phyloP scores from a whole-genome alignment of 2,329 filamentous ascomycete species.

The Ophiostoma triangulosporum region DNA sequence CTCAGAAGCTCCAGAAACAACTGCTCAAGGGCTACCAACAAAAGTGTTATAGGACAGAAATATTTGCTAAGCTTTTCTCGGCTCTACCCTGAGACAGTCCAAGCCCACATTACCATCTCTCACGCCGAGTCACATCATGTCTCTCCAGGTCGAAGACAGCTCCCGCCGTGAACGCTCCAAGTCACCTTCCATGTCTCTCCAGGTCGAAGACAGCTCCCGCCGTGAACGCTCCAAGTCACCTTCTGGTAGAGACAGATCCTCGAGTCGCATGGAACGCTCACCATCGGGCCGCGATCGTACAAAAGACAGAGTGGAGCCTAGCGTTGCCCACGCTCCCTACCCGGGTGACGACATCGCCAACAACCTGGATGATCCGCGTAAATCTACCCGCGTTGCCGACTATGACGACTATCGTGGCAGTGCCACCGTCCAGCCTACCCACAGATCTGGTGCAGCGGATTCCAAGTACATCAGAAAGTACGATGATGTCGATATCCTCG shows the following conservation, averaged over 20 bases:
- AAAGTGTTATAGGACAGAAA: not conserved
- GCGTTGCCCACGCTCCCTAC: slow-evolving; percentile 31
- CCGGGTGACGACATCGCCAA: slow-evolving; percentile 23
- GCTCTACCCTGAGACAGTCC: not conserved
- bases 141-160: slow-evolving; percentile 34
- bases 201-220: slow-evolving; percentile 30
- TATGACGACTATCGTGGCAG: slow-evolving; percentile 19
- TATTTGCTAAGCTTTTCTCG: not conserved
- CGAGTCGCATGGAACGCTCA: slow-evolving; percentile 9
- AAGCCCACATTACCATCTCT: not conserved
- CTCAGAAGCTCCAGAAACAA: too few relatives aligned
- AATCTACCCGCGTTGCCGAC: slow-evolving; percentile 19
- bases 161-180: slow-evolving; percentile 33
- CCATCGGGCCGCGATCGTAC: slow-evolving; percentile 14
- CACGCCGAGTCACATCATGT: slow-evolving; percentile 15
- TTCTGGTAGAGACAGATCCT: slow-evolving; percentile 23
- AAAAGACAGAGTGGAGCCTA: not conserved
- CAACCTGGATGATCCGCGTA: slow-evolving; percentile 19
- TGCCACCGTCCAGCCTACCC: slow-evolving; percentile 15
- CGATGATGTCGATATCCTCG: slow-evolving; percentile 19
- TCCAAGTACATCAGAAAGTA: slow-evolving; percentile 24
- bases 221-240: slow-evolving; percentile 36
- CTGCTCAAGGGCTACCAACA: not conserved
- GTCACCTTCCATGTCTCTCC: slow-evolving; percentile 33
- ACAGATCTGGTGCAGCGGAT: slow-evolving; percentile 10